Percentiles rank a stretch among this genome's conserved stretches.
Evolutionary conservation across 2,329 filamentous ascomycete species (phyloP).

Genomic region (Macrophomina phaseolina): DNA sequence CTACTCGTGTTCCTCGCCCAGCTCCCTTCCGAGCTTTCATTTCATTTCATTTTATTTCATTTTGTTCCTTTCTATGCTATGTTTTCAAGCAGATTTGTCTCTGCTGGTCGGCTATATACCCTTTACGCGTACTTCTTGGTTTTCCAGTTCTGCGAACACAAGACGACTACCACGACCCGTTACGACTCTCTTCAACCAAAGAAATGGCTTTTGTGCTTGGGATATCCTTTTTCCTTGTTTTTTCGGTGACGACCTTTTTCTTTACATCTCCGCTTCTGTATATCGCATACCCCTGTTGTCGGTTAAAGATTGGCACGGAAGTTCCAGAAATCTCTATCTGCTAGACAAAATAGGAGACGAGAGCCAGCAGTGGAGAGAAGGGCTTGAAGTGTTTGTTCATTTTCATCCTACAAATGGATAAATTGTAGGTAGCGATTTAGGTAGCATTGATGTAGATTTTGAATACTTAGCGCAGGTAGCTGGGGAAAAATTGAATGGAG

Average conservation of each 20-base stretch:
- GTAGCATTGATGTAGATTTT: not conserved
- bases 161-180: constrained; percentile 23
- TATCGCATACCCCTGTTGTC: constrained; percentile 13
- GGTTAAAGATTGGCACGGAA: constrained; percentile 9
- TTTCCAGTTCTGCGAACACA: constrained; percentile 13
- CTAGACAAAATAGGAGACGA: constrained; percentile 7
- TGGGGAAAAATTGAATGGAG: constrained; percentile 15
- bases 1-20: not conserved
- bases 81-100: constrained; percentile 26
- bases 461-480: constrained; percentile 19
- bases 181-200: constrained; percentile 20
- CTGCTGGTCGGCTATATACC: constrained; percentile 27
- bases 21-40: not conserved
- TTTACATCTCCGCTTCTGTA: constrained; percentile 19
- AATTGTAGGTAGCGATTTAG: constrained; percentile 12
- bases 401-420: not conserved
- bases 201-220: constrained; percentile 14
- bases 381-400: not conserved
- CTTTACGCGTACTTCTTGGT: constrained; percentile 24
- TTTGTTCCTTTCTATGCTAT: not conserved
- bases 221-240: not conserved
- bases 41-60: not conserved
- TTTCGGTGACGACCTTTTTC: constrained; percentile 12
- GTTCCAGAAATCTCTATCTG: not conserved
- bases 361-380: not conserved